These are phyloP conservation scores for Diaporthe vaccinii DNA, from an alignment of 2,329 filamentous ascomycete genomes.

Conservation along the genomic window DNA sequence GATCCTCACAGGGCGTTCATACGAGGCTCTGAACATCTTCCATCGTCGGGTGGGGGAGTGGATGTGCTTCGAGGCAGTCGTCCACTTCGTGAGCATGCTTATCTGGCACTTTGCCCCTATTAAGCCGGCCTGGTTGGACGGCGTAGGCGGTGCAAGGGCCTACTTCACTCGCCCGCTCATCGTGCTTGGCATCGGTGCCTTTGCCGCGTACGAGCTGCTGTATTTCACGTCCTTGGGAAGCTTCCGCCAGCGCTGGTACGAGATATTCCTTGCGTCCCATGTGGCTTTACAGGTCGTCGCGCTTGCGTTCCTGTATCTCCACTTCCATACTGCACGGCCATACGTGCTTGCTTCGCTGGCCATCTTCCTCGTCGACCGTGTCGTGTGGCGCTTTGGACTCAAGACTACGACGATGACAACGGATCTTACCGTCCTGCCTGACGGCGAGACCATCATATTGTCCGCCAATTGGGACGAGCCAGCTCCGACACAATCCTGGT, in stretches of 20 bases:
- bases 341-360: conserved; percentile 66
- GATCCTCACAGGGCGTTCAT: conserved; percentile 72
- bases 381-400: conserved; percentile 68
- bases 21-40: conserved; percentile 75
- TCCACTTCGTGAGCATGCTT: conserved; percentile 70
- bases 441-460: conserved; percentile 67
- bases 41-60: conserved; percentile 74
- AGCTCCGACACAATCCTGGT: not conserved
- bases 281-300: conserved; percentile 69
- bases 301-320: conserved; percentile 70
- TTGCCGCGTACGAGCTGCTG: conserved; percentile 70
- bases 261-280: conserved; percentile 72
- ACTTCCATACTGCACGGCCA: conserved; percentile 64
- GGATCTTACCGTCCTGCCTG: conserved; percentile 66
- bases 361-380: conserved; percentile 70
- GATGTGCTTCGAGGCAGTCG: conserved; percentile 69
- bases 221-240: conserved; percentile 72
- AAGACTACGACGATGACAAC: conserved; percentile 64
- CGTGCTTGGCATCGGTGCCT: conserved; percentile 66
- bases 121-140: conserved; percentile 59
- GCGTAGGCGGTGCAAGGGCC: conserved; percentile 52
- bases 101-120: conserved; percentile 65
- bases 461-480: conserved; percentile 55
- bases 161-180: conserved; percentile 68
- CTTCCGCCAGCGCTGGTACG: conserved; percentile 73